Evolutionary conservation across 2,329 filamentous ascomycete species (phyloP), one percentile per base, ranked within the genome.

Genomic region (Stemphylium beticola): DNA sequence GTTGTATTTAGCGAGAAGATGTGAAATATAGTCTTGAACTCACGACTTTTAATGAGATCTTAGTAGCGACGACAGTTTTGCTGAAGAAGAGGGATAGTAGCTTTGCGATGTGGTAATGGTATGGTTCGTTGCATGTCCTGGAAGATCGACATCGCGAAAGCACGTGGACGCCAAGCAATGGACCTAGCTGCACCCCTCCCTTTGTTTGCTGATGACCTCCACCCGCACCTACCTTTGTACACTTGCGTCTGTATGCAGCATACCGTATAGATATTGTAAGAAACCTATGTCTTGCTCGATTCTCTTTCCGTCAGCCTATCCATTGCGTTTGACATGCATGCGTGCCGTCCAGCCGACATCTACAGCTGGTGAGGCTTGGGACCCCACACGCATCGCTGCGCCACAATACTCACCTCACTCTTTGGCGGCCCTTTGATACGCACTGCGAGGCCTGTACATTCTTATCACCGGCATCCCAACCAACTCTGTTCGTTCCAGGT

Each of bases 281-380:
- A 29, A 45, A 15, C 41, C 32, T 38, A 18, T 38, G 41, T 47
- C 48, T 32, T 37, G 38, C 48, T 47, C 7, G 24, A 32, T 32
- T 15, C 32, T 32, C 10, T 31, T 26, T 24, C 42, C 29, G 38
- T 24, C 26, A 46, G 37, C 32, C 47, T 36, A 24, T 18, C 31
- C 24, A 20, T 34, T 40, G 20, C 49, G 29, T 57, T 32, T 48
- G 32, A 43, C 18, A 44, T 56, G 48, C 33, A 4, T 48, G 18
- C 42, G 56, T 56, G 58, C 61, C 56, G 61, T 52, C 29, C 29
- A 56, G 31, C 56, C 56, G 61, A 37, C 29, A 22, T 36, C n/a
- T n/a, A 31, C 40, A 47, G 41, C 24, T 39, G 29, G 38, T 51
- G 24, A 26, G 24, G 43, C 49, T 41, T 42, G 49, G 31, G 12